These are phyloP conservation scores for Camillea tinctor DNA, from an alignment of 2,329 filamentous ascomycete genomes.

Conservation along the genomic window DNA sequence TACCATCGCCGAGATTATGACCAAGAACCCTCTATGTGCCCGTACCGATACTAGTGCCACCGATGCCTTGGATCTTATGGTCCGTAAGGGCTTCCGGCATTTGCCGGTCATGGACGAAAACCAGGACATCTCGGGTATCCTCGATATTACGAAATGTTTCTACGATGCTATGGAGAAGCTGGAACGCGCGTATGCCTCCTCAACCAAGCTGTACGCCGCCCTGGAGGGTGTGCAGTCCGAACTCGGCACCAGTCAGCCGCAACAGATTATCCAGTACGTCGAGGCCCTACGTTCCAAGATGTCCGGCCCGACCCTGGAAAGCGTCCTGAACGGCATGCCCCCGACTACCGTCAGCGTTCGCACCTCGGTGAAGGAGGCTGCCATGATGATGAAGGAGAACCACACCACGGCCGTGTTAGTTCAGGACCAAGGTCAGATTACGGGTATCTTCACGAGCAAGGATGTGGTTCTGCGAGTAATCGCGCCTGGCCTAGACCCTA, in stretches of 20 bases:
- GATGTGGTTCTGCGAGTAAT: constrained; percentile 98
- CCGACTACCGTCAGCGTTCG: constrained; percentile 93
- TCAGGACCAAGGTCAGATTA: constrained; percentile 95
- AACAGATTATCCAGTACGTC: constrained; percentile 98
- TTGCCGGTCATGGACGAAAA: constrained; percentile 99
- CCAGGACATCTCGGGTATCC: constrained; percentile 95
- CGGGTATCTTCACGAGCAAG: constrained; percentile 99
- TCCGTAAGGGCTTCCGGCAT: constrained; percentile 95
- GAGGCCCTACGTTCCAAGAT: constrained; percentile 94
- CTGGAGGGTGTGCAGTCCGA: constrained; percentile 97
- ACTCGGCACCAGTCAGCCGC: constrained; percentile 89
- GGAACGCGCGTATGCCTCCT: constrained; percentile 95
- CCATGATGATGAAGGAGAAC: constrained; percentile 96
- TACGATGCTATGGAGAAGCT: constrained; percentile 99
- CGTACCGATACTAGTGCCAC: constrained; percentile 97
- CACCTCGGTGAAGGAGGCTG: constrained; percentile 94
- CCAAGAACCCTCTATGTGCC: constrained; percentile 96
- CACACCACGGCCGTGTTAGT: constrained; percentile 96
- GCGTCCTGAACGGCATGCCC: constrained; percentile 85
- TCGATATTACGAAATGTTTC: constrained; percentile 99
- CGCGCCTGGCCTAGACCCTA: constrained; percentile 89
- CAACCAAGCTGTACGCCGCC: constrained; percentile 96
- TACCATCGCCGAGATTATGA: constrained; percentile 98
- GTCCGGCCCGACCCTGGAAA: constrained; percentile 95
- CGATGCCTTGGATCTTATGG: constrained; percentile 96